phyloP scores from a whole-genome alignment of 164 flowering plant species.

The Tetrastigma voinierianum region DNA sequence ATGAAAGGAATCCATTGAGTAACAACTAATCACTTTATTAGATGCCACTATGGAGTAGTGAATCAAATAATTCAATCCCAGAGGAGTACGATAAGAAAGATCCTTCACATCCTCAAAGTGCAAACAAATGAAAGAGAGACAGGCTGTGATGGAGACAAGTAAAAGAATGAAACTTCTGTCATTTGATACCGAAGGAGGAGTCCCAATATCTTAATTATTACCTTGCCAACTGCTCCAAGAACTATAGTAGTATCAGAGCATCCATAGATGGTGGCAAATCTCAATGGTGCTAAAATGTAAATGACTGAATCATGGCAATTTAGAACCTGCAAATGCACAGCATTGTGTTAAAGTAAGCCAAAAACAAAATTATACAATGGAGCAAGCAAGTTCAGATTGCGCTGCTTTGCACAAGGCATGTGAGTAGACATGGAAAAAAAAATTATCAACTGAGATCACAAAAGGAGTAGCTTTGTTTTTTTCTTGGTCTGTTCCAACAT shows the following conservation, averaged over 20 bases:
- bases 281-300: conserved; percentile 88
- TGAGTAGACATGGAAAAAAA: not conserved
- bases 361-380: not conserved
- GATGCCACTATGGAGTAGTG: too few species aligned
- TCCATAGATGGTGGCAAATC: conserved; percentile 89
- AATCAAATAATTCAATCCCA: too few species aligned
- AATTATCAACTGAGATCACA: not conserved
- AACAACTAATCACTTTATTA: too few species aligned
- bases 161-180: not conserved
- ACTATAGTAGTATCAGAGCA: conserved; percentile 96
- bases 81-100: too few species aligned
- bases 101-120: too few species aligned
- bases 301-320: conserved; percentile 95
- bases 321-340: conserved; percentile 52
- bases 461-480: too few species aligned
- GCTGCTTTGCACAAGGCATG: not conserved
- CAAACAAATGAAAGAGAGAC: too few species aligned
- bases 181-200: not conserved
- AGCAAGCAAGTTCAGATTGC: not conserved
- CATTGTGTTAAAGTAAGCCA: not conserved
- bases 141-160: too few species aligned
- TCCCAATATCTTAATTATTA: conserved; percentile 18
- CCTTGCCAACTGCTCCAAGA: conserved; percentile 99
- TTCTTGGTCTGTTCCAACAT: too few species aligned
- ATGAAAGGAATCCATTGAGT: too few species aligned